These are phyloP conservation scores for Xylogone sp. DNA, from an alignment of 2,329 filamentous ascomycete species.

Conservation along the genomic window DNA sequence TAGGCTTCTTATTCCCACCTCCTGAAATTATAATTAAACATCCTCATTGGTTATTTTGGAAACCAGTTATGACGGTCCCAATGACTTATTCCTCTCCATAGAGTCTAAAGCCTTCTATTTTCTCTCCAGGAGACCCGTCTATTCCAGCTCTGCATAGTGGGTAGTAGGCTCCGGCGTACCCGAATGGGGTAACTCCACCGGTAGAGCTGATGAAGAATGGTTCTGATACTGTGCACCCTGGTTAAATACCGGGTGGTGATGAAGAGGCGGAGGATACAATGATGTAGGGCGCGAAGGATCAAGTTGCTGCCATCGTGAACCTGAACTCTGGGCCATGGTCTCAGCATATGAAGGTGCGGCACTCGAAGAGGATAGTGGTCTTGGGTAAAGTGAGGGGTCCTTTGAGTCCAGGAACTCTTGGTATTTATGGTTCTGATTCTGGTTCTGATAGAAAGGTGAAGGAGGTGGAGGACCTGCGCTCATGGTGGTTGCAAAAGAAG, in stretches of 20 bases:
- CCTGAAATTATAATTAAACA: too few relatives aligned
- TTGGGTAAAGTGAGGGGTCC: conserved; percentile 5
- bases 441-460: background rate
- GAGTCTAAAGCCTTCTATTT: background rate
- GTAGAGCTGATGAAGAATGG: background rate
- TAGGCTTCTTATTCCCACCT: too few relatives aligned
- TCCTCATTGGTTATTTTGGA: too few relatives aligned
- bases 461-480: too few relatives aligned
- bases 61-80: too few relatives aligned
- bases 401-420: background rate
- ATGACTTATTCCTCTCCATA: background rate
- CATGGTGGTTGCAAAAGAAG: background rate
- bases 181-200: background rate
- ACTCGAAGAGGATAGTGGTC: conserved; percentile 7
- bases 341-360: conserved; percentile 1
- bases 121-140: background rate
- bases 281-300: background rate
- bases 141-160: background rate
- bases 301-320: background rate
- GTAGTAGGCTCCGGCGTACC: background rate
- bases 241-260: background rate
- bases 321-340: conserved; percentile 2
- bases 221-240: background rate
- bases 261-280: background rate
- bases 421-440: background rate